These are phyloP conservation scores for Alternaria angustiovoidea DNA, from an alignment of 2,329 filamentous ascomycete genomes.

Conservation along the genomic window DNA sequence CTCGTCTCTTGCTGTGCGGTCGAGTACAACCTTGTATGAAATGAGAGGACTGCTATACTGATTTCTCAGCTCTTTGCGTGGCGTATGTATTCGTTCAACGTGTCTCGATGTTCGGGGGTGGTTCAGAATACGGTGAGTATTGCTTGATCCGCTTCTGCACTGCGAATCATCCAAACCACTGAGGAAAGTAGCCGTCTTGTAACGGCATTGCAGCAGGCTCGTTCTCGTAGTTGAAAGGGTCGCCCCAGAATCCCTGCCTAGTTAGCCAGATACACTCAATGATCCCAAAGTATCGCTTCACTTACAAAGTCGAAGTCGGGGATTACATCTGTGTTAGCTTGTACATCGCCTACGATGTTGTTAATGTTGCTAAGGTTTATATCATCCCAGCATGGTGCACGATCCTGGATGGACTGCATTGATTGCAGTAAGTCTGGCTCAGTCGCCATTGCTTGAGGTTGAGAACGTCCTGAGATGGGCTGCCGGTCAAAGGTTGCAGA, in stretches of 20 bases:
- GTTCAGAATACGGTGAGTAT: background rate
- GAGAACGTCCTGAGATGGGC: conserved; percentile 9
- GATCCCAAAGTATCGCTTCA: background rate
- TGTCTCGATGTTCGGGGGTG: background rate
- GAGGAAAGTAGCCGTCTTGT: conserved; percentile 31
- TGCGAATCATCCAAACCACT: conserved; percentile 25
- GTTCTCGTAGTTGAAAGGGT: conserved; percentile 46
- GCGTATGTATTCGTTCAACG: background rate
- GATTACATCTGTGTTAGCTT: conserved; percentile 34
- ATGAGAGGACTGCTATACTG: background rate
- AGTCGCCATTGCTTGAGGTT: conserved; percentile 13
- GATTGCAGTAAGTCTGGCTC: conserved; percentile 18
- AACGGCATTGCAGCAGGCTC: conserved; percentile 34
- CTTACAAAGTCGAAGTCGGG: conserved; percentile 51
- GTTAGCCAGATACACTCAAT: conserved; percentile 16
- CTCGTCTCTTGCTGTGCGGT: background rate
- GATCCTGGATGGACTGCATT: conserved; percentile 23
- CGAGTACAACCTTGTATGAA: background rate
- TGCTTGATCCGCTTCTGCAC: background rate
- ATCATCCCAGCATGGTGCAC: conserved; percentile 42
- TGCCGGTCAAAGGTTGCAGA: conserved; percentile 14
- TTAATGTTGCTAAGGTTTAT: conserved; percentile 46
- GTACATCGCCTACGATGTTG: conserved; percentile 41
- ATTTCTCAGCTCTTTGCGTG: background rate
- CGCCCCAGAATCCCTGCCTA: conserved; percentile 48